phyloP scores from a whole-genome alignment of 768 basidiomycete species.

The Psilocybe cubensis region DNA sequence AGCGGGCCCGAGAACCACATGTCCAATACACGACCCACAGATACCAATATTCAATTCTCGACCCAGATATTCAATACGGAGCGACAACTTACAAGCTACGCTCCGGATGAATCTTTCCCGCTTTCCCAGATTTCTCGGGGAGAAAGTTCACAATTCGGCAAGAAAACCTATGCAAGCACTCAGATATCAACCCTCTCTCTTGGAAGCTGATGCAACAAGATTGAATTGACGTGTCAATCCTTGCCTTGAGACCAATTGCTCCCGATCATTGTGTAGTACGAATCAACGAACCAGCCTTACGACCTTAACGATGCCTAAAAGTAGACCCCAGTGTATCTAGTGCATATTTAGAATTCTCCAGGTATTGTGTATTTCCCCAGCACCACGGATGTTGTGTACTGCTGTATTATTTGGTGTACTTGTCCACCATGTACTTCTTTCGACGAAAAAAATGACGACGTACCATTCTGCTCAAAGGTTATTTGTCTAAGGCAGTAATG shows the following conservation, averaged over 20 bases:
- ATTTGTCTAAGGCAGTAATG: too few species aligned
- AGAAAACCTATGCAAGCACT: constrained; percentile 1
- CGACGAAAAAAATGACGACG: too few species aligned
- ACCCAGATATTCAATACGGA: constrained; percentile 22
- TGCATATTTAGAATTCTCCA: background rate
- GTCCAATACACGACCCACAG: constrained; percentile 24
- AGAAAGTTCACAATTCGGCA: background rate
- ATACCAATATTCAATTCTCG: constrained; percentile 33
- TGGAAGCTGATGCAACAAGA: background rate
- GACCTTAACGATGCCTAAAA: background rate
- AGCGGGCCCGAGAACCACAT: constrained; percentile 9
- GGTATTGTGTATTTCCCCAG: background rate
- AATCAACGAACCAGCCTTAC: background rate
- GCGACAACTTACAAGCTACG: background rate
- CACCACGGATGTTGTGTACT: background rate
- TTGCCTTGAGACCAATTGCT: background rate
- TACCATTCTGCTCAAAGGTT: too few species aligned
- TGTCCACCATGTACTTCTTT: background rate
- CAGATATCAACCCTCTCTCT: constrained; percentile 7
- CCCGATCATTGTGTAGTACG: background rate
- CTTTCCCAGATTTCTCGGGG: constrained; percentile 9
- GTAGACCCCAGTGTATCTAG: background rate
- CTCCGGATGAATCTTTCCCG: constrained; percentile 23
- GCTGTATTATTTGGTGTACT: background rate
- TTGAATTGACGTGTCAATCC: background rate